phyloP scores from a whole-genome alignment of 805 yeast genomes.

The Ogataea sp. region DNA sequence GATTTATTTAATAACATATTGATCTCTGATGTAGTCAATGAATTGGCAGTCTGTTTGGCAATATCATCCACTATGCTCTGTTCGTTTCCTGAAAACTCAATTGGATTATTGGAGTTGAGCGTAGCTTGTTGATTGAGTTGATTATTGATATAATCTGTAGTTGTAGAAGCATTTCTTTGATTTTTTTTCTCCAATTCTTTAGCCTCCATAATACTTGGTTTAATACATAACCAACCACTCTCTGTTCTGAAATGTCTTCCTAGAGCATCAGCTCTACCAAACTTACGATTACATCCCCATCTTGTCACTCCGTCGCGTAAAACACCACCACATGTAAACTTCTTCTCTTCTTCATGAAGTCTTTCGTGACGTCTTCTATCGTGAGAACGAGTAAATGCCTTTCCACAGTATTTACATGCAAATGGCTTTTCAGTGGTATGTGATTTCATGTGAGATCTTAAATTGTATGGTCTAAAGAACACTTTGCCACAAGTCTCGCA shows the following conservation, averaged over 20 bases:
- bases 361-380: conserved; percentile 71
- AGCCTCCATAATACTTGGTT: conserved; percentile 55
- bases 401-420: conserved; percentile 54
- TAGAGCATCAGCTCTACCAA: conserved; percentile 73
- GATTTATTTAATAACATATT: neutral
- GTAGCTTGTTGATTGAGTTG: no score
- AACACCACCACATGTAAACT: conserved; percentile 57
- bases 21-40: neutral
- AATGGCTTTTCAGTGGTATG: conserved; percentile 65
- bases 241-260: conserved; percentile 72
- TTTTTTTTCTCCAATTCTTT: conserved; percentile 10
- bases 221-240: conserved; percentile 62
- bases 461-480: conserved; percentile 41
- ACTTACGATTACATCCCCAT: conserved; percentile 73
- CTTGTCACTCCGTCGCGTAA: conserved; percentile 46
- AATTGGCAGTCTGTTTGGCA: conserved; percentile 1
- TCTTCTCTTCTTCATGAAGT: conserved; percentile 66
- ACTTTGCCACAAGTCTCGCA: conserved; percentile 37
- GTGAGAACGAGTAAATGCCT: conserved; percentile 70
- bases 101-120: no score
- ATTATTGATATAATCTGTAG: neutral
- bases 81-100: neutral
- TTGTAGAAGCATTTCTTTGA: neutral
- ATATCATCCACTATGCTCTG: neutral
- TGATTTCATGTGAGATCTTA: conserved; percentile 41